Evolutionary conservation across 768 basidiomycete species (phyloP).

Genomic region (Rhodotorula babjevae): DNA sequence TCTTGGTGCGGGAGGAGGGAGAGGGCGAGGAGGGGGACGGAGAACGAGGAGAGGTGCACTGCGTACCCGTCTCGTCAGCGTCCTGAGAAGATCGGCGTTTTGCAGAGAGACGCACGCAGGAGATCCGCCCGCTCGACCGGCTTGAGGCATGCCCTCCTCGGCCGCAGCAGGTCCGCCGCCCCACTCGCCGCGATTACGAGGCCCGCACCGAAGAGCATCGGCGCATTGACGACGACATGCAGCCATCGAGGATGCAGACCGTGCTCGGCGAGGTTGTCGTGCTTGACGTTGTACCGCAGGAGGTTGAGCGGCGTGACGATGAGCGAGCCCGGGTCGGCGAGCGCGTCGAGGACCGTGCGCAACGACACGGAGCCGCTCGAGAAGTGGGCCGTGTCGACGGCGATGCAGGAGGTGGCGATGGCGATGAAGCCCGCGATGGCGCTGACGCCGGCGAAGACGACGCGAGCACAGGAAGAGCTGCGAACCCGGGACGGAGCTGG

Average conservation of each 20-base stretch:
- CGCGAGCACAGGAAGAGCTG: neutral
- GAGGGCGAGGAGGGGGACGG: constrained; percentile 15
- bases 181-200: neutral
- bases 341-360: neutral
- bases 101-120: constrained; percentile 11
- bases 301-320: constrained; percentile 38
- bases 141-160: neutral
- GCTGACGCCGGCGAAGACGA: neutral
- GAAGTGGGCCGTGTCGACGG: constrained; percentile 11
- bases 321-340: neutral
- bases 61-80: neutral
- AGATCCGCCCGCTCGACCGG: too few species aligned
- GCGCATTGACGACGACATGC: constrained; percentile 35
- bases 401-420: neutral
- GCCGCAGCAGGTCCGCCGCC: neutral
- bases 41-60: constrained; percentile 16
- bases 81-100: too few species aligned
- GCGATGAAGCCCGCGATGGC: constrained; percentile 7
- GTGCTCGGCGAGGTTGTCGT: constrained; percentile 36
- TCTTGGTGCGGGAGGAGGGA: constrained; percentile 41
- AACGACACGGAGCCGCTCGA: neutral
- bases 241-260: constrained; percentile 38
- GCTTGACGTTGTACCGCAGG: constrained; percentile 34
- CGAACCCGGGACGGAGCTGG: neutral
- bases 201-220: constrained; percentile 31